Percentiles rank a stretch among this genome's conserved stretches.
These are phyloP conservation scores for Suhomyces prunicola DNA, from an alignment of 805 yeast genomes.

Conservation along the genomic window DNA sequence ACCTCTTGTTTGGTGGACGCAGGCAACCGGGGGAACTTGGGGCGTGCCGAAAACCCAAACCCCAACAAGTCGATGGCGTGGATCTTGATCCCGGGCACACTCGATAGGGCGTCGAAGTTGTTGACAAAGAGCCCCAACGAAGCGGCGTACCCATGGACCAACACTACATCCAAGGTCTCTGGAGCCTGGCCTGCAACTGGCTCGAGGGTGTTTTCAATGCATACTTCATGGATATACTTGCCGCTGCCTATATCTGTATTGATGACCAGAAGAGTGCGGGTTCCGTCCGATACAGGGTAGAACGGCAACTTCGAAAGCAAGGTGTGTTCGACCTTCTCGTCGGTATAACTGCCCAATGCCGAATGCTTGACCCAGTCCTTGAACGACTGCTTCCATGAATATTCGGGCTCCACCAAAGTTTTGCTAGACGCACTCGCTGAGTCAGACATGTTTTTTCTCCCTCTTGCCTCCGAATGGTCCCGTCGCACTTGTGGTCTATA, in stretches of 20 bases:
- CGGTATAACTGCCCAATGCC: conserved; percentile 15
- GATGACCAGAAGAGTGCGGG: conserved; percentile 44
- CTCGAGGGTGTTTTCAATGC: conserved; percentile 46
- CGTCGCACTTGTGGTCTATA: not conserved
- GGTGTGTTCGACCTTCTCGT: conserved; percentile 29
- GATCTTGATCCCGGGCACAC: conserved; percentile 52
- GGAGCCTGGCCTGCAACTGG: conserved; percentile 22
- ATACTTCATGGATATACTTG: conserved; percentile 73
- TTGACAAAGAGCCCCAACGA: conserved; percentile 78
- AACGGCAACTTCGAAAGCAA: conserved; percentile 59
- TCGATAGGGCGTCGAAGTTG: conserved; percentile 51
- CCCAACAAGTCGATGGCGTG: conserved; percentile 74
- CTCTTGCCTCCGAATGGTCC: no score
- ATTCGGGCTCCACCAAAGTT: not conserved
- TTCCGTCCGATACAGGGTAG: conserved; percentile 51
- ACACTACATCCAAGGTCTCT: conserved; percentile 51
- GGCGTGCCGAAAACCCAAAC: conserved; percentile 66
- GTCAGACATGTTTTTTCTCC: not conserved
- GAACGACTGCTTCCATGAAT: conserved; percentile 7
- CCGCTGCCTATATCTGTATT: conserved; percentile 56
- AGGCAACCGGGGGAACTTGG: conserved; percentile 36
- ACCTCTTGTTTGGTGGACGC: conserved; percentile 33
- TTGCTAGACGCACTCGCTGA: not conserved
- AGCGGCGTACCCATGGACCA: conserved; percentile 93
- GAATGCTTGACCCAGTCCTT: conserved; percentile 33